A percentile compares a stretch with the other conserved stretches of the same genome.
phyloP scores from a whole-genome alignment of 2,329 filamentous ascomycete species.

The Ophiognomonia clavigignenti-juglandacearum region DNA sequence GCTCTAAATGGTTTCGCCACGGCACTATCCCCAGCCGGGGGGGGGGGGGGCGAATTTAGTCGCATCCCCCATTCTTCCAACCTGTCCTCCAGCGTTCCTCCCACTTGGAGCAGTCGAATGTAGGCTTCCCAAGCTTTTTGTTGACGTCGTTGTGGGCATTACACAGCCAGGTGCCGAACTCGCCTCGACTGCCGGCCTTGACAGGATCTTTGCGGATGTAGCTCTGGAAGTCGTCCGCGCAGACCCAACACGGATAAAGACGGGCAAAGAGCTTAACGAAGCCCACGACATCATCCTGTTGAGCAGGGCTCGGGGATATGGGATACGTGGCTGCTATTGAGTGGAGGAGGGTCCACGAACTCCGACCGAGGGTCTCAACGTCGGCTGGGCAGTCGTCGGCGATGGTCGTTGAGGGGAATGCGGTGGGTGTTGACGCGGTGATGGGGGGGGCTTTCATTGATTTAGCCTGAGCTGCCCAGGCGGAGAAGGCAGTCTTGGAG shows the following conservation, averaged over 20 bases:
- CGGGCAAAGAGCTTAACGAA: conserved; percentile 81
- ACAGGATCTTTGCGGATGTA: conserved; percentile 76
- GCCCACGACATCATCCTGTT: conserved; percentile 70
- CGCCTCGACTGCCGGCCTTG: conserved; percentile 50
- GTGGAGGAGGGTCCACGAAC: conserved; percentile 91
- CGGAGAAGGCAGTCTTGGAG: conserved; percentile 56
- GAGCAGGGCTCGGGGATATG: conserved; percentile 54
- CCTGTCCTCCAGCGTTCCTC: conserved; percentile 93
- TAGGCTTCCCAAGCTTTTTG: conserved; percentile 80
- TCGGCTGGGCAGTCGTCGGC: conserved; percentile 78
- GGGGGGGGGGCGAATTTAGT: conserved; percentile 32
- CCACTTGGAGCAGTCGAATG: conserved; percentile 88
- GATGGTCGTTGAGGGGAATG: conserved; percentile 28
- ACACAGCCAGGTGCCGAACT: conserved; percentile 80
- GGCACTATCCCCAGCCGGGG: too few species aligned
- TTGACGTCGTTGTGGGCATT: conserved; percentile 86
- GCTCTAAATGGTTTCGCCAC: too few species aligned
- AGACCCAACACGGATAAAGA: conserved; percentile 93
- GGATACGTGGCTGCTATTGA: conserved; percentile 87
- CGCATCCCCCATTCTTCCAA: conserved; percentile 66
- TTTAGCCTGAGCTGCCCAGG: conserved; percentile 53
- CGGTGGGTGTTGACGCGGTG: conserved; percentile 26
- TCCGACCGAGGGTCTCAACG: conserved; percentile 79
- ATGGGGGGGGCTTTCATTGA: conserved; percentile 33
- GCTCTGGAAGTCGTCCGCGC: conserved; percentile 81